A percentile compares a stretch with the other conserved stretches of the same genome.
phyloP scores from a whole-genome alignment of 495 filamentous ascomycete genomes.

The Annulohypoxylon maeteangense region DNA sequence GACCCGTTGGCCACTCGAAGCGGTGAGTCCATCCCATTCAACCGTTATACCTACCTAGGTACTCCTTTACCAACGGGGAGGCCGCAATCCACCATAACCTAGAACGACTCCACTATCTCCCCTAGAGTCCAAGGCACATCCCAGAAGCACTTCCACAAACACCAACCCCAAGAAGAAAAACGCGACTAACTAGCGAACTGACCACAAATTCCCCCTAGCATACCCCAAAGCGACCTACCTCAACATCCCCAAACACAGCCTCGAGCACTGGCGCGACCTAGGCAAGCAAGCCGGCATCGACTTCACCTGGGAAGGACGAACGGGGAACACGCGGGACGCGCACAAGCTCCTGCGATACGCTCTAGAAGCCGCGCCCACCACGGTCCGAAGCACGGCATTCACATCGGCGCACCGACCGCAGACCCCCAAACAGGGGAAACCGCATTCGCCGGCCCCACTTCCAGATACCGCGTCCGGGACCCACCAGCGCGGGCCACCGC shows the following conservation, averaged over 20 bases:
- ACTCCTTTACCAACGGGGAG: neutral
- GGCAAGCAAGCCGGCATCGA: conserved; percentile 70
- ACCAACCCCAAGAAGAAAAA: neutral
- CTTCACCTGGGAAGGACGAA: conserved; percentile 76
- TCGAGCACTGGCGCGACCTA: conserved; percentile 52
- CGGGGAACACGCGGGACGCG: conserved; percentile 77
- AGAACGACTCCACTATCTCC: neutral
- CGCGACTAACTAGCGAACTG: neutral
- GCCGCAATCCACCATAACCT: neutral
- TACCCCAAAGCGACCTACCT: conserved; percentile 40
- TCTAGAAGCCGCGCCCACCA: conserved; percentile 62
- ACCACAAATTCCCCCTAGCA: conserved; percentile 17
- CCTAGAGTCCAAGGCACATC: neutral
- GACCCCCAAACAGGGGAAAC: neutral
- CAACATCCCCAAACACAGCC: conserved; percentile 3
- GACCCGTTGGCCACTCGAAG: conserved; percentile 63
- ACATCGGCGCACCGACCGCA: neutral
- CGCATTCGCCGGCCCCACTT: conserved; percentile 18
- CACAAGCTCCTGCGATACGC: conserved; percentile 79
- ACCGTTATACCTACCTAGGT: neutral
- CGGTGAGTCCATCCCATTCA: conserved; percentile 25
- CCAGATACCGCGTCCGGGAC: neutral
- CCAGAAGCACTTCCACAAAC: neutral
- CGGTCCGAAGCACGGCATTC: conserved; percentile 30
- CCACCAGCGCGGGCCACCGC: conserved; percentile 44